phyloP scores from a whole-genome alignment of 2,329 filamentous ascomycete genomes.

The Dactylellina drechsleri region DNA sequence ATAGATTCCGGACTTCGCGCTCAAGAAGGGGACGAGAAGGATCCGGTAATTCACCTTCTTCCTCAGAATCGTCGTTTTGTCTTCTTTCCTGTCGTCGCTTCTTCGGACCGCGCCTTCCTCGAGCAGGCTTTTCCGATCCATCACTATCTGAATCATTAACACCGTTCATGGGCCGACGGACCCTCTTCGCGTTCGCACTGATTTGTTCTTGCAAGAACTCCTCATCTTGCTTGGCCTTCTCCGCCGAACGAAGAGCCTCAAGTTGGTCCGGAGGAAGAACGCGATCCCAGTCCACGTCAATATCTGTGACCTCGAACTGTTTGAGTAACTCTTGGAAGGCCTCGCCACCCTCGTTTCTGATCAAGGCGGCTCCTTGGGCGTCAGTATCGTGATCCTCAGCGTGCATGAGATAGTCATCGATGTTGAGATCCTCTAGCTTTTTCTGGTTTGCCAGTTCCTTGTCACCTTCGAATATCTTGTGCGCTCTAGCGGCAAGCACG shows the following conservation, averaged over 20 bases:
- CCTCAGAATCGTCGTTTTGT: constrained; percentile 72
- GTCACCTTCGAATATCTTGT: constrained; percentile 98
- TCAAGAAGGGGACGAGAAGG: constrained; percentile 89
- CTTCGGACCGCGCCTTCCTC: constrained; percentile 74
- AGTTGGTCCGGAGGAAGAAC: constrained; percentile 96
- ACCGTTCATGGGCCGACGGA: constrained; percentile 58
- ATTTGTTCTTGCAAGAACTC: constrained; percentile 60
- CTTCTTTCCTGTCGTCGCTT: constrained; percentile 76
- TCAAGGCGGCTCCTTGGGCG: constrained; percentile 87
- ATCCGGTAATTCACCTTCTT: constrained; percentile 76
- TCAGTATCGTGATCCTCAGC: constrained; percentile 89
- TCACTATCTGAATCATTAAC: constrained; percentile 62
- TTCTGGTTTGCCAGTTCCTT: constrained; percentile 78
- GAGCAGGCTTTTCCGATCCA: constrained; percentile 56
- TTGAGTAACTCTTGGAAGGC: constrained; percentile 77
- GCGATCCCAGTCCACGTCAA: constrained; percentile 96
- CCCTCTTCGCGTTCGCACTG: constrained; percentile 63
- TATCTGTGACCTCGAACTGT: constrained; percentile 90
- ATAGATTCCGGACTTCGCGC: constrained; percentile 91
- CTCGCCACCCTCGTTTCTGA: constrained; percentile 94
- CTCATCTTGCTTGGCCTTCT: constrained; percentile 74
- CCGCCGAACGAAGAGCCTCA: constrained; percentile 86
- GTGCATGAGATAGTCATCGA: constrained; percentile 95
- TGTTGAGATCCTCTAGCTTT: constrained; percentile 95
- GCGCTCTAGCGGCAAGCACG: constrained; percentile 91